Conservation (phyloP, 768 basidiomycete genomes). For the Boletus speciosus region DNA sequence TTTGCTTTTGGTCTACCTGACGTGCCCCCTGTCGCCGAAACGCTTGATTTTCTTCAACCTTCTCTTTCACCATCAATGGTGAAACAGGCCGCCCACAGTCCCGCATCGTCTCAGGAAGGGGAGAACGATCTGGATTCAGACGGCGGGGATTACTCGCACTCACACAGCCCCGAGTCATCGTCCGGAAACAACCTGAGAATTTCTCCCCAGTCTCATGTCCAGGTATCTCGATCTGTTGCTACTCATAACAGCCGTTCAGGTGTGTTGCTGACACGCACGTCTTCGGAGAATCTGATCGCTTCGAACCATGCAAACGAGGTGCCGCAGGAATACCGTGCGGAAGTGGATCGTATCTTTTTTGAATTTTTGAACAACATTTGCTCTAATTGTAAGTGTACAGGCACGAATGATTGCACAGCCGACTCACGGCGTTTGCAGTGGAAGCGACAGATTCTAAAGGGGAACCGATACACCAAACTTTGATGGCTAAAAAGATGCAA, state of each 20-base stretch:
- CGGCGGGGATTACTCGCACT: constrained; percentile 30
- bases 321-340: constrained; percentile 73
- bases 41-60: constrained; percentile 31
- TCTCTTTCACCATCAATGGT: constrained; percentile 6
- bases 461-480: constrained; percentile 93
- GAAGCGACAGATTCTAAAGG: constrained; percentile 93
- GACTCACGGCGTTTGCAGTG: constrained; percentile 48
- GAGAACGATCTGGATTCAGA: constrained; percentile 50
- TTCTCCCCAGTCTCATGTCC: constrained; percentile 25
- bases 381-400: constrained; percentile 71
- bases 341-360: constrained; percentile 89
- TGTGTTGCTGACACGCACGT: constrained; percentile 16
- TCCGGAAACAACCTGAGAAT: constrained; percentile 22
- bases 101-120: constrained; percentile 45
- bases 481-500: constrained; percentile 99
- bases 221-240: constrained; percentile 13
- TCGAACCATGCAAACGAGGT: constrained; percentile 55
- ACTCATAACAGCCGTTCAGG: constrained; percentile 16
- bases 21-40: constrained; percentile 21
- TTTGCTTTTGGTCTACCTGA: constrained; percentile 38
- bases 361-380: constrained; percentile 85
- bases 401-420: constrained; percentile 2
- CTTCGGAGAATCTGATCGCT: constrained; percentile 25
- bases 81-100: constrained; percentile 21
- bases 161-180: constrained; percentile 31